These are phyloP conservation scores for Colletotrichum sansevieriae DNA, from an alignment of 2,329 filamentous ascomycete species.

Conservation along the genomic window DNA sequence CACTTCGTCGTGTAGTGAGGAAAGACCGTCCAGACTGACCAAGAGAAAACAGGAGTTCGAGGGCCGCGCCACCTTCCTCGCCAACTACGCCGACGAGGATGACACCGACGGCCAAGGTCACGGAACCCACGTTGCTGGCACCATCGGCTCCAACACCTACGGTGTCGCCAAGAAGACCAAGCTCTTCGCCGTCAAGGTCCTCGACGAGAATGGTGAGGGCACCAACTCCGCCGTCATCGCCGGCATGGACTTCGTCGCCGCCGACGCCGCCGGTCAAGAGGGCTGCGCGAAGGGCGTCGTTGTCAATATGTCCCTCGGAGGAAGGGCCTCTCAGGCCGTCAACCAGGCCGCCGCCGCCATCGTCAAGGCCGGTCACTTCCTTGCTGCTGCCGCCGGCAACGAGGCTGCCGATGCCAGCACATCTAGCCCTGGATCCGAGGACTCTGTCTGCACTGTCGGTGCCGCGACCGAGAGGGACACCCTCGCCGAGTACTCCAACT, in stretches of 20 bases:
- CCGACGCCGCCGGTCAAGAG: slow-evolving; percentile 47
- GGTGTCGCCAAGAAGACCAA: slow-evolving; percentile 61
- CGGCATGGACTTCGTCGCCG: slow-evolving; percentile 58
- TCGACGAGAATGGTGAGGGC: slow-evolving; percentile 53
- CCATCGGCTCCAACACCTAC: slow-evolving; percentile 56
- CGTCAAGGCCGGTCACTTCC: slow-evolving; percentile 61
- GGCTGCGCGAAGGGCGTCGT: slow-evolving; percentile 60
- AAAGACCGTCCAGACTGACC: not conserved
- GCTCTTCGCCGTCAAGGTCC: slow-evolving; percentile 61
- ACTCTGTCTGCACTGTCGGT: slow-evolving; percentile 66
- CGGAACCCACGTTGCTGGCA: slow-evolving; percentile 62
- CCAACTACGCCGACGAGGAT: slow-evolving; percentile 53
- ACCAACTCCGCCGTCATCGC: slow-evolving; percentile 57
- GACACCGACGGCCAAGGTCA: slow-evolving; percentile 60
- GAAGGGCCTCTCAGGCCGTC: slow-evolving; percentile 57
- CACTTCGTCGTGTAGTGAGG: not conserved
- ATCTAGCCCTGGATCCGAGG: slow-evolving; percentile 62
- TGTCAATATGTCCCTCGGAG: slow-evolving; percentile 70
- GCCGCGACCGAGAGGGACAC: slow-evolving; percentile 57
- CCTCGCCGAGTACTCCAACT: slow-evolving; percentile 66
- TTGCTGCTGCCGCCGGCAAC: slow-evolving; percentile 70
- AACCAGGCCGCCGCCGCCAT: slow-evolving; percentile 65
- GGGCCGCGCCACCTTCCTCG: slow-evolving; percentile 56
- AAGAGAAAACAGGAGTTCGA: slow-evolving; percentile 50
- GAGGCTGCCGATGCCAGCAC: slow-evolving; percentile 56